Conservation (phyloP, 495 filamentous ascomycete species). For the Diplogelasinospora grovesii region DNA sequence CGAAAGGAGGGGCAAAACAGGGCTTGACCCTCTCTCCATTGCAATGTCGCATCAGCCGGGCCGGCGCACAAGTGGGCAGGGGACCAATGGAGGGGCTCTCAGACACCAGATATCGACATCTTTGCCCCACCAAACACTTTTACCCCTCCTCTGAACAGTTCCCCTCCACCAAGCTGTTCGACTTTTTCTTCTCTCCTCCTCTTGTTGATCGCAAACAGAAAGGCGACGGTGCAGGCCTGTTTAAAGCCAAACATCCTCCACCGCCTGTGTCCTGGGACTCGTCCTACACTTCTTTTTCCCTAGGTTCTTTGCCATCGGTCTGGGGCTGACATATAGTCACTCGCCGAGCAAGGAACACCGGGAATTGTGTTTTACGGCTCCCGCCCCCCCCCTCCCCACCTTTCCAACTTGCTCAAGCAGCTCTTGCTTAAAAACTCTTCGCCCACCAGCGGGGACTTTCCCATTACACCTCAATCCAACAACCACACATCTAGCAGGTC, state of each 20-base stretch:
- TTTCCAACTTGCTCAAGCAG: conserved; percentile 5
- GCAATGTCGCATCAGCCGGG: conserved; percentile 20
- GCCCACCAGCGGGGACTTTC: conserved; percentile 19
- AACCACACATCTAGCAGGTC: conserved; percentile 22
- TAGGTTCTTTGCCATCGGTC: conserved; percentile 20
- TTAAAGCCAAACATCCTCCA: conserved; percentile 2
- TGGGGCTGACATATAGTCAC: conserved; percentile 23
- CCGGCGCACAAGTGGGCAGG: conserved; percentile 17
- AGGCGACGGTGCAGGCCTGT: conserved; percentile 21
- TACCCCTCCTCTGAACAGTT: conserved; percentile 30
- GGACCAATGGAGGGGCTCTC: conserved; percentile 20
- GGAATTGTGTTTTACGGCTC: conserved; percentile 19
- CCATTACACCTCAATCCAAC: conserved; percentile 15
- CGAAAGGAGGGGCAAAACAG: conserved; percentile 29
- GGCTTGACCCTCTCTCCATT: conserved; percentile 27
- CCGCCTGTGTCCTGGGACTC: conserved; percentile 6
- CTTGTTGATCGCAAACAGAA: conserved; percentile 21
- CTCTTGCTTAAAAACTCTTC: conserved; percentile 17
- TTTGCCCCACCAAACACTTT: conserved; percentile 22
- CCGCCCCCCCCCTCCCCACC: conserved; percentile 10
- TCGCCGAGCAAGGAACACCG: conserved; percentile 15
- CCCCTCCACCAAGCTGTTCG: conserved; percentile 14
- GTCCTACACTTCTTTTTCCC: conserved; percentile 13
- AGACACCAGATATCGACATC: conserved; percentile 15
- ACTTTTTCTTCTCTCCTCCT: conserved; percentile 18